Base-by-base conservation (phyloP, 176 grass and related monocot species). In the Rhynchospora tenuis region DNA sequence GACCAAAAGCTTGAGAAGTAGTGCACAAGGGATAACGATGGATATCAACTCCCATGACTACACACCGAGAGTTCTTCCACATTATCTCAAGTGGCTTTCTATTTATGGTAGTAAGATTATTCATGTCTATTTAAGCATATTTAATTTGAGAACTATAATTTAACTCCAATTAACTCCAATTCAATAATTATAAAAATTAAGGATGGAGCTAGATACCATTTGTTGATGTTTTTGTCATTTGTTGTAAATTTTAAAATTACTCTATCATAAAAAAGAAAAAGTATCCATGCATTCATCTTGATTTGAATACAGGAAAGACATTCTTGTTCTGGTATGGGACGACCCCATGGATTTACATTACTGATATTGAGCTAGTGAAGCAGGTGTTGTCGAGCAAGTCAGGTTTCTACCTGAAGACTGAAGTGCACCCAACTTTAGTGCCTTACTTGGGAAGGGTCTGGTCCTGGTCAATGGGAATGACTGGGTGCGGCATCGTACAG, bases 321-420 rank as follows among this genome's bases (percentile, higher is more conserved):
- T 91, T 91, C 71, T 43, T 94, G 15, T 86, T 84, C 31, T 94
- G 87, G 92, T 72, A 72, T 54, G 92, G 88, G n/a, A 6, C 80
- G 1, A 43, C 76, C 22, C 80, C 89, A 2, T 54, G 76, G 10
- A 80, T 94, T 12, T 86, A 79, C 60, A 54, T 94, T 63, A 88
- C 81, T 24, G 79, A 89, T 22, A 86, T 75, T 7, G 92, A 94
- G 54, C 23, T 90, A 73, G 86, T 50, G 0, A 88, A 85, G 70
- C 85, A 94, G 29, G 87, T 90, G 9, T 86, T 94, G 16, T 81
- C 83, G 20, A 91, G 43, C 78, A 91, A 93, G 57, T 87, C 86
- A 3, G 86, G 86, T 19, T 84, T 89, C 42, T 93, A 85, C 60
- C 5, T 63, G 2, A 88, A 88, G 83, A 81, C 64, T 60, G 84